Conservation (phyloP, 371 early-diverging fungal species). For the Mucor circinelloides region DNA sequence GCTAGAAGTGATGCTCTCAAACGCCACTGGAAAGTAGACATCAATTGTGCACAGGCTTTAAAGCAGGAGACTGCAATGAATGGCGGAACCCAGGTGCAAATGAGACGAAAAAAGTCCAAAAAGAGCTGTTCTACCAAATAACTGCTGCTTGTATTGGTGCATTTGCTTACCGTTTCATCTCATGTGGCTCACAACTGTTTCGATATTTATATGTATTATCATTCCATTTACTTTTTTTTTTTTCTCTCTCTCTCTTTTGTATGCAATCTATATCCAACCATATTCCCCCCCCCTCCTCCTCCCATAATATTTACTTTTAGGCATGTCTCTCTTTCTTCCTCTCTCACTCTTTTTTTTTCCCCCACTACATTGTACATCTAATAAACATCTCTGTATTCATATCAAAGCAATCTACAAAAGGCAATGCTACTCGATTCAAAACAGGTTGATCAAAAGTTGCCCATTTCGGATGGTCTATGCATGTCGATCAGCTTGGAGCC, state of each 20-base stretch:
- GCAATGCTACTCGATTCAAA: too few relatives aligned
- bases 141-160: neutral
- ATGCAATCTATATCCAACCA: neutral
- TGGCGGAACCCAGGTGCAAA: neutral
- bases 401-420: too few relatives aligned
- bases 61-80: neutral
- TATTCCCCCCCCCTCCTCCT: too few relatives aligned
- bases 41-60: constrained; percentile 3
- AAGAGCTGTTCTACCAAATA: neutral
- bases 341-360: too few relatives aligned
- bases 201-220: neutral
- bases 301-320: neutral
- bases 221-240: neutral
- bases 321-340: neutral
- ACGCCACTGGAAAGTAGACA: constrained; percentile 67
- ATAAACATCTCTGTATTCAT: neutral
- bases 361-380: neutral
- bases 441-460: too few relatives aligned
- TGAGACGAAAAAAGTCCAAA: constrained; percentile 4
- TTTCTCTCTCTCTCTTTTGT: too few relatives aligned
- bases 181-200: neutral
- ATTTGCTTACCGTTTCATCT: neutral
- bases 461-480: neutral
- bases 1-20: constrained; percentile 71
- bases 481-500: neutral